Evolutionary conservation across 495 filamentous ascomycete genomes (phyloP), one percentile per base, ranked within the genome.

Genomic region (Aspergillus hancockii): DNA sequence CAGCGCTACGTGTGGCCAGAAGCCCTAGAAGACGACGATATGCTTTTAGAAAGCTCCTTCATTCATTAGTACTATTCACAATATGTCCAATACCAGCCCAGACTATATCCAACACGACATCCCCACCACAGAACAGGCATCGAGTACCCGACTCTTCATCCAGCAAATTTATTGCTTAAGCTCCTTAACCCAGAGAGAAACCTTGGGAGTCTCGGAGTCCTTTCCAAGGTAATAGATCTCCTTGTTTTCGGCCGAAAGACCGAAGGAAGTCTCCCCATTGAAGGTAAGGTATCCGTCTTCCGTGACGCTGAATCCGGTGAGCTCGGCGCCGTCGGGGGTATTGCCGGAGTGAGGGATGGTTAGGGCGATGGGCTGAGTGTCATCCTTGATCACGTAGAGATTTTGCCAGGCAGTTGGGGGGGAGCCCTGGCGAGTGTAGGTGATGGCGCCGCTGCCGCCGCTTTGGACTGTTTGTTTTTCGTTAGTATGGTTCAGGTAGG

Each of bases 301-400:
- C 28, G 65, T 69, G 55, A 65, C 63, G 32, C 65, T 68, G 28
- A 72, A 75, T 30, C 55, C 64, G 21, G 55, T 62, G 18, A 49
- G 54, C 57, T 54, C 71, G 49, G 65, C 72, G n/a, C 57, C 62
- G 50, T 69, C 46, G 46, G 72, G 72, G 10, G 61, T 46, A 21
- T 61, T 63, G 8, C 63, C 70, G 46, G 72, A 72, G 68, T 75
- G 68, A 32, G 72, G 72, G 34, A 55, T 14, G 21, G 72, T 73
- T 51, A 75, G 55, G n/a, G 43, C 62, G 32, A 70, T 51, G 57
- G 70, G 66, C 28, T 50, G 16, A 36, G 67, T 63, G 8, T 25
- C 45, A 47, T 69, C 50, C 40, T 69, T 63, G 40, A 75, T 43
- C 32, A 71, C 56, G 57, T 67, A 75, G 0, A 75, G 62, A 68